Conservation (phyloP, 2,329 filamentous ascomycete species). For the Hypoxylon sp. region DNA sequence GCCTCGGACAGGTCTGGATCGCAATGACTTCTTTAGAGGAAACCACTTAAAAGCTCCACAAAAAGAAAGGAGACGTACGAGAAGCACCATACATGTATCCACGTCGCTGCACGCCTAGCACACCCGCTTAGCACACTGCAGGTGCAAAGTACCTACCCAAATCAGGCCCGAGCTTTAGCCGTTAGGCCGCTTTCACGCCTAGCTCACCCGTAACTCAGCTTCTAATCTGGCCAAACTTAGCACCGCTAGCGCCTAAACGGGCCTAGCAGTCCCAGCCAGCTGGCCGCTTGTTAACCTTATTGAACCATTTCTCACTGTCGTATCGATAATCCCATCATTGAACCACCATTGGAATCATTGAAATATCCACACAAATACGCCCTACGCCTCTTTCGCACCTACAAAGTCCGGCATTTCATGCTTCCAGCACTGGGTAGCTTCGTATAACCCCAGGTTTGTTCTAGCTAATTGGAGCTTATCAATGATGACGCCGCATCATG, state of each 20-base stretch:
- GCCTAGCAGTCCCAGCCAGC: constrained; percentile 15
- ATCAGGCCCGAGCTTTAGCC: constrained; percentile 7
- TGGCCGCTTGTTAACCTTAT: constrained; percentile 13
- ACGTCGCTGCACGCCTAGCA: neutral
- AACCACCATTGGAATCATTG: neutral
- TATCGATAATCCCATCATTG: constrained; percentile 1
- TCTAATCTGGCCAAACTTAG: constrained; percentile 11
- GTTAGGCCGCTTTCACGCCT: constrained; percentile 1
- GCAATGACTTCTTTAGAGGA: constrained; percentile 33
- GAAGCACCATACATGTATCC: neutral
- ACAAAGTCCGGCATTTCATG: neutral
- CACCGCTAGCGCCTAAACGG: constrained; percentile 7
- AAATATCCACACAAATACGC: constrained; percentile 3
- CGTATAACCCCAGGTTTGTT: constrained; percentile 3
- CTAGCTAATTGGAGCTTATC: constrained; percentile 11
- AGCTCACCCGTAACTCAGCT: constrained; percentile 8
- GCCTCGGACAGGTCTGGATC: constrained; percentile 38
- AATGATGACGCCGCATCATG: constrained; percentile 7
- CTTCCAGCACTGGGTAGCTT: constrained; percentile 7
- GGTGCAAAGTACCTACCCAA: neutral
- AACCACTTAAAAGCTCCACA: constrained; percentile 23
- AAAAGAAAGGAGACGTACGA: constrained; percentile 43
- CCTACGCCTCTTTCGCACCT: neutral
- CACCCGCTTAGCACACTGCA: neutral
- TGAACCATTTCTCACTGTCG: neutral